A percentile compares a stretch with the other conserved stretches of the same genome.
These are phyloP conservation scores for Chalara sp. DNA, from an alignment of 2,329 filamentous ascomycete species.

Conservation along the genomic window DNA sequence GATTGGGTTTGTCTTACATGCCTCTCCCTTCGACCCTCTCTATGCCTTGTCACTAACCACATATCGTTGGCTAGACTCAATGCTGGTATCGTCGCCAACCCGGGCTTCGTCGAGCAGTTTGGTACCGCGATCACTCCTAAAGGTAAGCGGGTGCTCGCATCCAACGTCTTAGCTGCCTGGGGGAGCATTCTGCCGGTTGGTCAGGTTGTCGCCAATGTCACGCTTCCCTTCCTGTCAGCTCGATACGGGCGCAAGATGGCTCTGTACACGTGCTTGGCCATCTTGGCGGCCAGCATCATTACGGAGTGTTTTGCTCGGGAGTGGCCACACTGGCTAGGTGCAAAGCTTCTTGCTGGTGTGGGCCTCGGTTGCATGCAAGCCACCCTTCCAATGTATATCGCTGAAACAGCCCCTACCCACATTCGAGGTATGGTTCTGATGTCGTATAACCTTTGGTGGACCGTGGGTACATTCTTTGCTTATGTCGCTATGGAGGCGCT, in stretches of 20 bases:
- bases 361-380: too few relatives aligned
- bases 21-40: neutral
- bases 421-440: too few relatives aligned
- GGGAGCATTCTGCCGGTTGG: conserved; percentile 8
- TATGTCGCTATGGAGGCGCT: too few relatives aligned
- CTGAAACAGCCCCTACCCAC: too few relatives aligned
- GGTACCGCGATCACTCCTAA: conserved; percentile 4
- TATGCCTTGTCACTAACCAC: too few relatives aligned
- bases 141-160: conserved; percentile 11
- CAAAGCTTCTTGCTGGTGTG: too few relatives aligned
- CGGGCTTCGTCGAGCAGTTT: conserved; percentile 5
- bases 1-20: neutral
- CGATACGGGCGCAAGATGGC: conserved; percentile 25
- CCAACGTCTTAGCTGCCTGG: conserved; percentile 4
- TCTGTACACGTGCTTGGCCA: conserved; percentile 27
- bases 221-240: conserved; percentile 20
- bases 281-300: conserved; percentile 17
- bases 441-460: too few relatives aligned
- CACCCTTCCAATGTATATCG: too few relatives aligned
- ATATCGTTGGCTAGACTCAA: neutral
- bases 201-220: conserved; percentile 15
- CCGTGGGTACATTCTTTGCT: too few relatives aligned
- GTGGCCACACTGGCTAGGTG: too few relatives aligned
- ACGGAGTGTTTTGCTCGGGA: too few relatives aligned
- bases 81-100: conserved; percentile 8